A percentile compares a stretch with the other conserved stretches of the same genome.
Evolutionary conservation across 805 yeast species (phyloP).

Genomic region (Teunomyces panamensis): DNA sequence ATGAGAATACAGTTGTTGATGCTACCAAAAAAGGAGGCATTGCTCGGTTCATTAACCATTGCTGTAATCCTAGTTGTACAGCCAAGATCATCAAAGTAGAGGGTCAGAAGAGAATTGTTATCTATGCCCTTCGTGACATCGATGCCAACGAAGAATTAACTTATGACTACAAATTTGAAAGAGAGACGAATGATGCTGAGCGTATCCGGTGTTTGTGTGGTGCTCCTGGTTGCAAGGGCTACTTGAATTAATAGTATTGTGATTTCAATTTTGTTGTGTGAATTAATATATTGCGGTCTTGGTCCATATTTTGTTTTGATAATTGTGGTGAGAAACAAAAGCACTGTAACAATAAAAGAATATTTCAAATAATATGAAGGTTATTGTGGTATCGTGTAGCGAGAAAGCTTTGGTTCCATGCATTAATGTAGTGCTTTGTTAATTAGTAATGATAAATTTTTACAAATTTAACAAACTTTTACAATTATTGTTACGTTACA

Average conservation of each 20-base stretch:
- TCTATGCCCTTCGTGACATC: constrained; percentile 87
- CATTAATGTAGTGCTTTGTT: neutral
- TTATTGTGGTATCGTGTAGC: neutral
- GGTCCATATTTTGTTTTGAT: neutral
- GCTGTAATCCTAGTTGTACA: constrained; percentile 96
- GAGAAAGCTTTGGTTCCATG: neutral
- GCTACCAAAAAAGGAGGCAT: constrained; percentile 97
- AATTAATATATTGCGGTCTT: neutral
- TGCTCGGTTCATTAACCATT: constrained; percentile 94
- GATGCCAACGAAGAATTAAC: constrained; percentile 89
- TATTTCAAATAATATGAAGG: neutral
- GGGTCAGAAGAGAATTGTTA: constrained; percentile 89
- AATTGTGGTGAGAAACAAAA: neutral
- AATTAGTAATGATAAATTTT: neutral
- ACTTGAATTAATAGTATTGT: constrained; percentile 52
- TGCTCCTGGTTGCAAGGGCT: constrained; percentile 91
- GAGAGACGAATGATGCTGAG: constrained; percentile 85
- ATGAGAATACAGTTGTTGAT: constrained; percentile 91
- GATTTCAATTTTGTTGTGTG: neutral
- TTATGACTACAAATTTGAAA: constrained; percentile 92
- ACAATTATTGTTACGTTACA: neutral
- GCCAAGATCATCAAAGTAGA: constrained; percentile 95
- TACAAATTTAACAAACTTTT: neutral
- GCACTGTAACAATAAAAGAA: constrained; percentile 1
- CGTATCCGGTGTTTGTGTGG: constrained; percentile 93